A percentile compares a stretch with the other conserved stretches of the same genome.
These are phyloP conservation scores for Calocera viscosa DNA, from an alignment of 768 basidiomycete species.

Conservation along the genomic window DNA sequence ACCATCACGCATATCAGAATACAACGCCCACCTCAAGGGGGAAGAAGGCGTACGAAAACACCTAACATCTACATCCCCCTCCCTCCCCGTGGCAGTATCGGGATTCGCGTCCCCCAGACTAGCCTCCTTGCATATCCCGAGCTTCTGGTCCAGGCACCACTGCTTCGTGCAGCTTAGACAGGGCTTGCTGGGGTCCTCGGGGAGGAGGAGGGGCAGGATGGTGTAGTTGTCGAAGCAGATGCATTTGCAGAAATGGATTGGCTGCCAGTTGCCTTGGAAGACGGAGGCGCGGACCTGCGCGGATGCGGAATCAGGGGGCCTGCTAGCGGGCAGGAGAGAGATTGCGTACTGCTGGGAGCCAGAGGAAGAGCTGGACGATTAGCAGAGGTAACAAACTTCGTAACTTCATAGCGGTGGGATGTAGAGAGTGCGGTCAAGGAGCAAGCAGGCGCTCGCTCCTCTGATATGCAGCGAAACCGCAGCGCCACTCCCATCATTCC, in stretches of 20 bases:
- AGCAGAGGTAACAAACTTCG: background rate
- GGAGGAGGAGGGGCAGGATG: slow-evolving; percentile 65
- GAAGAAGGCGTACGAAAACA: slow-evolving; percentile 68
- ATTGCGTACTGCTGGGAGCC: background rate
- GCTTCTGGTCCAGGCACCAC: slow-evolving; percentile 88
- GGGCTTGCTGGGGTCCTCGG: slow-evolving; percentile 77
- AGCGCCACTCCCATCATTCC: too few relatives aligned
- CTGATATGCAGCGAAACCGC: too few relatives aligned
- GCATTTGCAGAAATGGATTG: slow-evolving; percentile 86
- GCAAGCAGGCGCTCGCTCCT: too few relatives aligned
- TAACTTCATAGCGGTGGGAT: background rate
- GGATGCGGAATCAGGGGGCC: too few relatives aligned
- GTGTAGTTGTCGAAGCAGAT: slow-evolving; percentile 87
- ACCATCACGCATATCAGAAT: slow-evolving; percentile 21
- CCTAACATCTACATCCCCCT: slow-evolving; percentile 88
- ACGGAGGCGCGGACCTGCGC: background rate
- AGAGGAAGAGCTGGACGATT: background rate
- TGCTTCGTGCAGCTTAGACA: slow-evolving; percentile 89
- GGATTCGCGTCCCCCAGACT: slow-evolving; percentile 76
- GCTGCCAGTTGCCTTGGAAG: slow-evolving; percentile 51
- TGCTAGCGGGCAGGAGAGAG: too few relatives aligned
- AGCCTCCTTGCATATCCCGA: slow-evolving; percentile 70
- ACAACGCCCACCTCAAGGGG: slow-evolving; percentile 16
- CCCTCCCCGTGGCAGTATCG: slow-evolving; percentile 86
- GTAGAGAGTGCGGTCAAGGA: background rate